Evolutionary conservation across 805 yeast genomes (phyloP), one percentile per base, ranked within the genome.

Genomic region (Wickerhamiella cacticola): DNA sequence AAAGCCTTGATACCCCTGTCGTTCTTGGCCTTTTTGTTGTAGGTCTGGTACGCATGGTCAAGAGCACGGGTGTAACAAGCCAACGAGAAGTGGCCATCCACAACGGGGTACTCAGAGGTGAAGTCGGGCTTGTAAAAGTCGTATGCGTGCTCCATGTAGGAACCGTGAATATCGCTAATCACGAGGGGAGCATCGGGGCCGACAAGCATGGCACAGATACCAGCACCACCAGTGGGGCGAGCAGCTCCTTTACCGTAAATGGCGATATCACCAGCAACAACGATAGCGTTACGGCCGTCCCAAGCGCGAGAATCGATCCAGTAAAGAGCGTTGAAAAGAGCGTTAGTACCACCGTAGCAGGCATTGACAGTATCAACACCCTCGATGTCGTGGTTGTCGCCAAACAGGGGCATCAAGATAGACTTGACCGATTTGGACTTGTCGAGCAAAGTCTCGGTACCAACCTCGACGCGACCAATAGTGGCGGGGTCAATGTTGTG

Each of bases 201-300:
- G 60, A 92, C 84, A 64, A 83, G 78, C 63, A 92, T 60, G 39
- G 98, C 98, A 52, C 89, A 94, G 42, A 94, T 75, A 64, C 98
- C 98, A 48, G 94, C 96, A 72, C 98, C 98, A 67, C 98, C 98
- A 47, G 98, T 92, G 63, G 98, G 98, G 75, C 98, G 82, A 49
- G 98, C 98, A 33, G 94, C 82, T 65, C 98, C 98, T 70, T 88
- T 78, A 60, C 88, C 87, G 69, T 92, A 92, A 57, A 92, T 80
- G 62, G 98, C 98, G 66, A 92, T 92, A 68, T 92, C 98, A 68
- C 96, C 97, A 63, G 92, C 80, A 19, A 89, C 95, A 49, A 89
- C 98, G 60, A 92, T 77, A 49, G 97, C 97, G 62, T 89, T 87
- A 67, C 97, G 79, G 54, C 98, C 98, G 63, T 92, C 98, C 98